Evolutionary conservation across 2,329 filamentous ascomycete genomes (phyloP).

Genomic region (Apiospora phragmitis): DNA sequence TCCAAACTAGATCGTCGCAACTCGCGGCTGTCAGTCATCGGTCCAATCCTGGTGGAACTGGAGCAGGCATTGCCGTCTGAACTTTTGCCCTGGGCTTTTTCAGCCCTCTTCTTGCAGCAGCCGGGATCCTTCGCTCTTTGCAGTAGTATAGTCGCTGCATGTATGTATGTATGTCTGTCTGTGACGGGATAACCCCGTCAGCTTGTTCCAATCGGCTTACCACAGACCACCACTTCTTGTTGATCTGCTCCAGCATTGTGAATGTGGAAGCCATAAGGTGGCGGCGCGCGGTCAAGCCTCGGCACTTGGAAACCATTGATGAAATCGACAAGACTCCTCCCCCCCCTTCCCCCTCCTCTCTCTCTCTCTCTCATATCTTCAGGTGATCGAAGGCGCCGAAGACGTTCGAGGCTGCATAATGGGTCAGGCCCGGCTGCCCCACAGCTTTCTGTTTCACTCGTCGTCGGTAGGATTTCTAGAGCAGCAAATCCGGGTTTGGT

Average conservation of each 20-base stretch:
- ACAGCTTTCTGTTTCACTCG: background rate
- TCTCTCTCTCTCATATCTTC: background rate
- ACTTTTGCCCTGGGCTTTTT: background rate
- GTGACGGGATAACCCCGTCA: background rate
- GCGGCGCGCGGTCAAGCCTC: background rate
- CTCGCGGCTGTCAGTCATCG: background rate
- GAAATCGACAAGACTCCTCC: background rate
- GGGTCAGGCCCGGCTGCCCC: background rate
- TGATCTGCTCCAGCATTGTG: background rate
- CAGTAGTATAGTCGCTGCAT: background rate
- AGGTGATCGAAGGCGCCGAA: background rate
- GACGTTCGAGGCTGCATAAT: background rate
- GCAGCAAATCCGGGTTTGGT: background rate
- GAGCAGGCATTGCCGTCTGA: background rate
- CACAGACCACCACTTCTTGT: background rate
- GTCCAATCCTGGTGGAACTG: background rate
- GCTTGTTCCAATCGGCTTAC: background rate
- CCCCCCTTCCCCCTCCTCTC: background rate
- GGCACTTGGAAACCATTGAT: background rate
- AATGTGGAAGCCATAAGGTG: background rate
- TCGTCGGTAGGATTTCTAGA: background rate
- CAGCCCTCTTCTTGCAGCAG: background rate
- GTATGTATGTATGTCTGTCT: background rate
- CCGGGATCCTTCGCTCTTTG: background rate
- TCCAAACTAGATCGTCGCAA: background rate